Base-by-base conservation (phyloP, 805 yeast species). In the Kuraishia borneana region DNA sequence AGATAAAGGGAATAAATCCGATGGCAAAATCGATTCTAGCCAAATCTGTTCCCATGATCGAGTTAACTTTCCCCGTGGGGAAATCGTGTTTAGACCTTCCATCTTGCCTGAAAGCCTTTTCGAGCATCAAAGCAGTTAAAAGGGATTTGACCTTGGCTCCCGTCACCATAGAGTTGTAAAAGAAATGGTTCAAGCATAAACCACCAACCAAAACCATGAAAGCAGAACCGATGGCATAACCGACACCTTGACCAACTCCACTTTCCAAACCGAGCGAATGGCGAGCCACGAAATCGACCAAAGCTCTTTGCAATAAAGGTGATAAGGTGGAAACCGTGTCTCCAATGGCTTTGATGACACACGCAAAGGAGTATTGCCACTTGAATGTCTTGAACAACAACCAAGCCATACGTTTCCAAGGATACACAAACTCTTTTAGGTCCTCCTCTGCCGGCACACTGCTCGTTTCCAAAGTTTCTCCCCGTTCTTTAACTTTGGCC, bases 1-100 rank as follows among this genome's bases (percentile, higher is more conserved):
- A 52, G 22, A 77, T 46, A 44, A 80, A 74, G 12, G 83, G 83
- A 45, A 78, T 74, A 39, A 76, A 77, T 2, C 75, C 76, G 25
- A 77, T 50, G 6, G 87, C 83, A 42, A 82, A 67, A 53, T 83
- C 95, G 21, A 85, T 64, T 51, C 95, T 72, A 21, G 84, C 68
- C 29, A 85, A 59, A 53, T 87, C 96, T 0, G 94, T 75, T 36
- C 88, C 82, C 58, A 85, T 74, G 49, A 85, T 57, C 9, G 85
- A 75, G 25, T 89, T 83, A 36, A 87, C 67, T 40, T 73, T 76
- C 37, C 92, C 83, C 25, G 71, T 65, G 1, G 94, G 76, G 48
- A 61, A 83, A 39, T 66, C 60, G 45, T 76, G 77, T 33, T 65
- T 71, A 4, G 88, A 74, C 34, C 61, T 64, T 6, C 76, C 68